phyloP scores from a whole-genome alignment of 2,329 filamentous ascomycete species.

The Aspergillus aculeatinus region DNA sequence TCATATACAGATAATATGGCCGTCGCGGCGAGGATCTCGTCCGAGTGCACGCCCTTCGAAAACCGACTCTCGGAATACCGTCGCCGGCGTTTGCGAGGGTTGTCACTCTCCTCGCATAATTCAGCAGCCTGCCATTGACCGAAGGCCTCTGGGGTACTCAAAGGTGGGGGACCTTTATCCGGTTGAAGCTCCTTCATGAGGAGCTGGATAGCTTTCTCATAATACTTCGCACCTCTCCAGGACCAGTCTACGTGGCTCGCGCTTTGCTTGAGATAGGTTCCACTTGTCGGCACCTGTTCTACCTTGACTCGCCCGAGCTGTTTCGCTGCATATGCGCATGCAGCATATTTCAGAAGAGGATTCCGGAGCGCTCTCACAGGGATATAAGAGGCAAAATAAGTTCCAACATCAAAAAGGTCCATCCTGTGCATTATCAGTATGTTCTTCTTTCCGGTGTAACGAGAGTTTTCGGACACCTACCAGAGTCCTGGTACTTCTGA shows the following conservation, averaged over 20 bases:
- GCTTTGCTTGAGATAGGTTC: conserved; percentile 46
- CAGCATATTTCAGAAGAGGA: conserved; percentile 52
- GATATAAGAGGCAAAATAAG: conserved; percentile 61
- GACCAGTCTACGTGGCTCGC: conserved; percentile 55
- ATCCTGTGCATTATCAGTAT: conserved; percentile 33
- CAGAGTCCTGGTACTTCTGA: conserved; percentile 60
- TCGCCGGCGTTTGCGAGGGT: conserved; percentile 44
- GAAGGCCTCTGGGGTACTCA: conserved; percentile 37
- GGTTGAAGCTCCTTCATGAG: conserved; percentile 48
- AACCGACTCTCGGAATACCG: conserved; percentile 46
- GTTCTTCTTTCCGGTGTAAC: background rate
- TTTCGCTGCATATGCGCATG: conserved; percentile 63
- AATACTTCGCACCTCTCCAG: conserved; percentile 62
- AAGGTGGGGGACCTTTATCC: conserved; percentile 34
- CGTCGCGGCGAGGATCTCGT: conserved; percentile 64
- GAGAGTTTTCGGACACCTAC: conserved; percentile 32
- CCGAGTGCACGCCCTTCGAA: conserved; percentile 43
- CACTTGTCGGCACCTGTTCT: conserved; percentile 51
- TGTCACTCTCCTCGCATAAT: conserved; percentile 36
- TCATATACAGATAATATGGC: conserved; percentile 68
- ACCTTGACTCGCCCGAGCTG: conserved; percentile 57
- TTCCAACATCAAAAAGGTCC: conserved; percentile 51
- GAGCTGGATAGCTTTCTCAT: conserved; percentile 62
- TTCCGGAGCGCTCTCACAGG: conserved; percentile 56
- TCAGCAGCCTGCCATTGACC: conserved; percentile 39